Conservation (phyloP, 495 filamentous ascomycete genomes). For the Penicillium roqueforti region DNA sequence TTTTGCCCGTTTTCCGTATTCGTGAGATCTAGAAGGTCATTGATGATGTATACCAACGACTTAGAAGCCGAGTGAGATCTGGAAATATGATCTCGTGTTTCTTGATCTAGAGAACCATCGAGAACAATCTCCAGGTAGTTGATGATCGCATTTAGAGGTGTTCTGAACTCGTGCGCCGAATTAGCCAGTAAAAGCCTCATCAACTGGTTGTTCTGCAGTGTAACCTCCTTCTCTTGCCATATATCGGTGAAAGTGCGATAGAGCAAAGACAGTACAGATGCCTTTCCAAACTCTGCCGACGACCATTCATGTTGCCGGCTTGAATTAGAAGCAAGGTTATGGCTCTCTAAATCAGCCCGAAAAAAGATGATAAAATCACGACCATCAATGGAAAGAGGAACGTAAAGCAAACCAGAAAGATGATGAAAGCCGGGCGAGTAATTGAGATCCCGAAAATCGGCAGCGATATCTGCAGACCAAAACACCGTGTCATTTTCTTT, state of each 20-base stretch:
- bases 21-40: conserved; percentile 84
- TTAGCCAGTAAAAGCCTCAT: conserved; percentile 77
- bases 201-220: conserved; percentile 72
- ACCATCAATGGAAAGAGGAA: conserved; percentile 68
- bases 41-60: conserved; percentile 88
- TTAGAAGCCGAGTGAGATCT: conserved; percentile 88
- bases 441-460: conserved; percentile 75
- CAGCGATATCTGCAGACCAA: conserved; percentile 63
- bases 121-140: conserved; percentile 91
- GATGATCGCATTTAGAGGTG: conserved; percentile 88
- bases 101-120: conserved; percentile 71
- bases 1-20: conserved; percentile 77
- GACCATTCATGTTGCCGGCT: conserved; percentile 30
- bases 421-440: conserved; percentile 72
- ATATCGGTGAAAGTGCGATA: conserved; percentile 85
- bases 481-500: conserved; percentile 66
- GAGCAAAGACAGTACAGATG: conserved; percentile 78
- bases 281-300: conserved; percentile 63
- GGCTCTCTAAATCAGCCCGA: conserved; percentile 27
- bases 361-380: conserved; percentile 89
- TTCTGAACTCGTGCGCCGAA: conserved; percentile 87
- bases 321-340: background rate
- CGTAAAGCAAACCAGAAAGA: conserved; percentile 72
- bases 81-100: conserved; percentile 79
- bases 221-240: conserved; percentile 83